Percentiles rank a stretch among this genome's conserved stretches.
Evolutionary conservation across 2,329 filamentous ascomycete species (phyloP).

Genomic region (Exserohilum turcica): DNA sequence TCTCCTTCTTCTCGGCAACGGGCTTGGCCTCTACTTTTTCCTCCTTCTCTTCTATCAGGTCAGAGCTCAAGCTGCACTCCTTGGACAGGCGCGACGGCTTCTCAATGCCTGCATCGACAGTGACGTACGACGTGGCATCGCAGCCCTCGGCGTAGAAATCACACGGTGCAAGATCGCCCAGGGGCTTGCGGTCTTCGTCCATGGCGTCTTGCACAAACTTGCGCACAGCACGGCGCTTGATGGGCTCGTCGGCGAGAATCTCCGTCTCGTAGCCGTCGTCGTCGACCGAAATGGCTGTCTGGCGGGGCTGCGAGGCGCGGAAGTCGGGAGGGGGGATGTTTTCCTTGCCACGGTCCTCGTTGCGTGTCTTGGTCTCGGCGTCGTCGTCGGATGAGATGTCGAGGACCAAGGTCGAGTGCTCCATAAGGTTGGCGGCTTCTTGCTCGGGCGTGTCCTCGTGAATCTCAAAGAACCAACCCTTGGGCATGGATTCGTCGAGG

Average conservation of each 20-base stretch:
- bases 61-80: conserved; percentile 36
- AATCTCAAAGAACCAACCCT: conserved; percentile 87
- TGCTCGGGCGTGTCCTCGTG: conserved; percentile 90
- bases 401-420: conserved; percentile 83
- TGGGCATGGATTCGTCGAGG: conserved; percentile 61
- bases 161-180: conserved; percentile 42
- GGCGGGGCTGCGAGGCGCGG: conserved; percentile 23
- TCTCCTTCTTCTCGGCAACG: not conserved
- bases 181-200: conserved; percentile 48
- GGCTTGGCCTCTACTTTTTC: not conserved
- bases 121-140: conserved; percentile 42
- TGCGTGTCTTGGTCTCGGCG: conserved; percentile 60
- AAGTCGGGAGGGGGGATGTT: conserved; percentile 76
- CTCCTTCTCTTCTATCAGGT: conserved; percentile 20
- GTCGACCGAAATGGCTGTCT: conserved; percentile 4
- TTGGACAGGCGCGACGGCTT: conserved; percentile 43
- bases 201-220: conserved; percentile 45
- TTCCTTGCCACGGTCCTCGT: conserved; percentile 77
- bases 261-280: conserved; percentile 20
- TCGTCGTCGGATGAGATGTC: conserved; percentile 92
- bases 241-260: conserved; percentile 21
- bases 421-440: conserved; percentile 88
- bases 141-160: conserved; percentile 50
- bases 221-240: conserved; percentile 37
- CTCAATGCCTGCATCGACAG: conserved; percentile 44